Conservation (phyloP, 305 asterid genomes). For the Rubia tinctorum region DNA sequence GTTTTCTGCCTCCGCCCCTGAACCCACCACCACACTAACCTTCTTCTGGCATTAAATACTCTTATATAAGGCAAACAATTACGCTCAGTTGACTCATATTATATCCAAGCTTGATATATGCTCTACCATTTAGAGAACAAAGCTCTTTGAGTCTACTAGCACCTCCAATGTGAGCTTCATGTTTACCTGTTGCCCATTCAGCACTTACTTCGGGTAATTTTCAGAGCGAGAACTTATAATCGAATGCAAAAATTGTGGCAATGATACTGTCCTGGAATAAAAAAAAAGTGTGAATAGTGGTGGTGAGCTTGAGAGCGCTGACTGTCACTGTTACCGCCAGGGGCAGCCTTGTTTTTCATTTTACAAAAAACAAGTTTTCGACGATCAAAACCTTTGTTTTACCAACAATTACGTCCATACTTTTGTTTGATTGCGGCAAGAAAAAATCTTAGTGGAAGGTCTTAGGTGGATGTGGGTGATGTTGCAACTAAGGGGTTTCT, state of each 20-base stretch:
- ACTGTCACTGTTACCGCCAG: constrained; percentile 26
- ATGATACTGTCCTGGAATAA: constrained; percentile 64
- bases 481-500: too few relatives aligned
- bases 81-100: constrained; percentile 83
- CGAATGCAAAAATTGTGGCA: constrained; percentile 68
- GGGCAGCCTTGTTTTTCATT: too few relatives aligned
- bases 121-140: constrained; percentile 91
- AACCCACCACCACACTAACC: too few relatives aligned
- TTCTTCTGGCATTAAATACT: too few relatives aligned
- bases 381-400: too few relatives aligned
- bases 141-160: constrained; percentile 84
- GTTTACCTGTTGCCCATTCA: constrained; percentile 69
- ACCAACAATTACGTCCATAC: too few relatives aligned
- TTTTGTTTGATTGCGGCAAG: too few relatives aligned
- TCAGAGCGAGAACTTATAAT: constrained; percentile 88
- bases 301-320: constrained; percentile 67
- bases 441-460: too few relatives aligned
- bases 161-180: constrained; percentile 83
- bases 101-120: constrained; percentile 96
- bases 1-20: too few relatives aligned
- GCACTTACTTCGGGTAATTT: constrained; percentile 76
- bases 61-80: too few relatives aligned
- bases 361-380: too few relatives aligned
- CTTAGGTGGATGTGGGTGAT: too few relatives aligned
- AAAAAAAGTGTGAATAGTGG: constrained; percentile 82